Conservation (phyloP, 108 stramenopile species). For the Discostella stelligeroides region DNA sequence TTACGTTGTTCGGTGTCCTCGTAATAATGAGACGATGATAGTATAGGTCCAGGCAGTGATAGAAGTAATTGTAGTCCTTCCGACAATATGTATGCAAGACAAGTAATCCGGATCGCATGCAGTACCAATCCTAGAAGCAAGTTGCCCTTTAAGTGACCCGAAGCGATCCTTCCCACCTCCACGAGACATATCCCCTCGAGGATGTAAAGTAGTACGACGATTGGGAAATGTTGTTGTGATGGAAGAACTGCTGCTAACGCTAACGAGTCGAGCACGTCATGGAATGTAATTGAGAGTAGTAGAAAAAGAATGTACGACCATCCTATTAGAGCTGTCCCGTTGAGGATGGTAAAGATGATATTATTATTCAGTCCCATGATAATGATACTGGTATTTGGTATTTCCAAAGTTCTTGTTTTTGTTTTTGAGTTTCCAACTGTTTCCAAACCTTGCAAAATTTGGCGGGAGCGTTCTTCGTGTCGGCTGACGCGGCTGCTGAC, state of each 20-base stretch:
- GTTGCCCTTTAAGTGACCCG: slow-evolving; percentile 55
- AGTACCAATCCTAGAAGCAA: slow-evolving; percentile 45
- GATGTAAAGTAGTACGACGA: slow-evolving; percentile 20
- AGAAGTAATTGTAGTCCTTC: background rate
- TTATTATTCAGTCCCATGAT: slow-evolving; percentile 15
- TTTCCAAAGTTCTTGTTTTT: too few species aligned
- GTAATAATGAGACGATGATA: too few species aligned
- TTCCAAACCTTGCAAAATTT: too few species aligned
- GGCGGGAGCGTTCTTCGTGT: too few species aligned
- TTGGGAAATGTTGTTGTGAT: too few species aligned
- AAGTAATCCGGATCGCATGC: slow-evolving; percentile 49
- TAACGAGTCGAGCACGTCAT: background rate
- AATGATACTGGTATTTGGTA: background rate
- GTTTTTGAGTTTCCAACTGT: too few species aligned
- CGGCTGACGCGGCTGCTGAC: too few species aligned
- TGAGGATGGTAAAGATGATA: slow-evolving; percentile 35
- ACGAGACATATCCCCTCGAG: slow-evolving; percentile 55
- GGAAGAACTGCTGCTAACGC: background rate
- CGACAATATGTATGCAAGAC: slow-evolving; percentile 34
- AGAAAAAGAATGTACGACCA: slow-evolving; percentile 30
- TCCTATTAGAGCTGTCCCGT: slow-evolving; percentile 27
- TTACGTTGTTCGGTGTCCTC: background rate
- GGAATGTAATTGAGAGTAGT: slow-evolving; percentile 7
- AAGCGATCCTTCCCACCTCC: slow-evolving; percentile 52
- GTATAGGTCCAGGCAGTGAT: too few species aligned